Conservation (phyloP, 1,284 basidiomycete species). For the Boletus sp. region DNA sequence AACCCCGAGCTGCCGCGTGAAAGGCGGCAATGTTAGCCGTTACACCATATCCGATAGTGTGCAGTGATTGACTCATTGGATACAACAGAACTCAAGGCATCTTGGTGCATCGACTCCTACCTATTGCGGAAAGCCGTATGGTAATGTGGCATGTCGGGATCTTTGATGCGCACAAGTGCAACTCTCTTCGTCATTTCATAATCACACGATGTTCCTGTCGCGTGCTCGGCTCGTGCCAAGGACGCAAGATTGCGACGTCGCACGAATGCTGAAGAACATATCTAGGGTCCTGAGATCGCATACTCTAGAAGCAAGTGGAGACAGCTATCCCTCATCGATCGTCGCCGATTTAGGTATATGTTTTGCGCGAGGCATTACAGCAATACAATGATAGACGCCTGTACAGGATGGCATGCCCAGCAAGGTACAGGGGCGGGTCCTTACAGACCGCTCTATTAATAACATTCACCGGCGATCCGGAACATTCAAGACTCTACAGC, state of each 20-base stretch:
- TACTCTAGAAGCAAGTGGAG: background rate
- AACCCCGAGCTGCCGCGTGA: slow-evolving; percentile 62
- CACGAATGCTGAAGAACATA: background rate
- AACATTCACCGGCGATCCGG: background rate
- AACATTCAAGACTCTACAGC: slow-evolving; percentile 20
- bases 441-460: background rate
- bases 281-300: background rate
- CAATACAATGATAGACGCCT: slow-evolving; percentile 12
- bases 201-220: background rate
- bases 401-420: slow-evolving; percentile 28
- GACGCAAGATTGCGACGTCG: background rate
- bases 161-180: background rate
- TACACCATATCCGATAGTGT: slow-evolving; percentile 60
- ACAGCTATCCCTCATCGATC: background rate
- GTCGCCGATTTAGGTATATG: background rate
- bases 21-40: slow-evolving; percentile 73
- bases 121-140: background rate
- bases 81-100: background rate
- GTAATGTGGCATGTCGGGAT: background rate
- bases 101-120: background rate
- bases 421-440: background rate
- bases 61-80: background rate
- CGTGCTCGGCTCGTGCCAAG: background rate
- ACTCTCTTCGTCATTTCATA: background rate
- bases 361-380: background rate